A percentile compares a stretch with the other conserved stretches of the same genome.
Evolutionary conservation across 23 red algal species (phyloP).

Genomic region (Porphyridium purpureum): DNA sequence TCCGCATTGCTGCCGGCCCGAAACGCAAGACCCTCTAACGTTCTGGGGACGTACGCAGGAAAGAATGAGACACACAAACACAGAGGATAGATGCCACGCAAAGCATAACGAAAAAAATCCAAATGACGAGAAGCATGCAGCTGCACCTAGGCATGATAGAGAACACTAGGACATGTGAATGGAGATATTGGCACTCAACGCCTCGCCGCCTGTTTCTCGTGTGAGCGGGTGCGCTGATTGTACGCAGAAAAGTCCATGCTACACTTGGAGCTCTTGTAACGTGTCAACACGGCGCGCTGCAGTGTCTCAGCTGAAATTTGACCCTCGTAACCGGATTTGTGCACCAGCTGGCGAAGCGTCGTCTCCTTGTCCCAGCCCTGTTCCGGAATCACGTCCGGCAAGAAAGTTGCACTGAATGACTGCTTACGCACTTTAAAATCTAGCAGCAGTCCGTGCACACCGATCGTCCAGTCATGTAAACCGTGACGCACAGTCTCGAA

Average conservation of each 20-base stretch:
- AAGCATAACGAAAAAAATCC: background rate
- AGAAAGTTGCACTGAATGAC: slow-evolving; percentile 56
- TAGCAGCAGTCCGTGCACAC: slow-evolving; percentile 63
- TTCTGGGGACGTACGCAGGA: too few species aligned
- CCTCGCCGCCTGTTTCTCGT: too few species aligned
- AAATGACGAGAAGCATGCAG: background rate
- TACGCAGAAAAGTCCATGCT: too few species aligned
- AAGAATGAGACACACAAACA: too few species aligned
- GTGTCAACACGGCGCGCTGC: slow-evolving; percentile 2
- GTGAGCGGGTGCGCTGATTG: too few species aligned
- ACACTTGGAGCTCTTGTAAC: slow-evolving; percentile 8
- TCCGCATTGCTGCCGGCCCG: too few species aligned
- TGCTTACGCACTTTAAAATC: slow-evolving; percentile 9
- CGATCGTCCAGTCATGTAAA: slow-evolving; percentile 63
- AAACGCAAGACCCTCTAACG: too few species aligned
- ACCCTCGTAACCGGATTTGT: slow-evolving; percentile 53
- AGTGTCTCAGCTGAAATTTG: slow-evolving; percentile 1
- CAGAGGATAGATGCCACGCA: background rate
- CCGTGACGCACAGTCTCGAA: slow-evolving; percentile 28
- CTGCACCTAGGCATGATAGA: background rate
- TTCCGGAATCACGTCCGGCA: slow-evolving; percentile 71
- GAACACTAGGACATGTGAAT: background rate
- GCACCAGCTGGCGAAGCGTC: slow-evolving; percentile 35
- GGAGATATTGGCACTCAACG: too few species aligned
- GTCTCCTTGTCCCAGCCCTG: slow-evolving; percentile 54